These are phyloP conservation scores for Chlorociboria aeruginascens DNA, from an alignment of 495 filamentous ascomycete genomes.

Conservation along the genomic window DNA sequence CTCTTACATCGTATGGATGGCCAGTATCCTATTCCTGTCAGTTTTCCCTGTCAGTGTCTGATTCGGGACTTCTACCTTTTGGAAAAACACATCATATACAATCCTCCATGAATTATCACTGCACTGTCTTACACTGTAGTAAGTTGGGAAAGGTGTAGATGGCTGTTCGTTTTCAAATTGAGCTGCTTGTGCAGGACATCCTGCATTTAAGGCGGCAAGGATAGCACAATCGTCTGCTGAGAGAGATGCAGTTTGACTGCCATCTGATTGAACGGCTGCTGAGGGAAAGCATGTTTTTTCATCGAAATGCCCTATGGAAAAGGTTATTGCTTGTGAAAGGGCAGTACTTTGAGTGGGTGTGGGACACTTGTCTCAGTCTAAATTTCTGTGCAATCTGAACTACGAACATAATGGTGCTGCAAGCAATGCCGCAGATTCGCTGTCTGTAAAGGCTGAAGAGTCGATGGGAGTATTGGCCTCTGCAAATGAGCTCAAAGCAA, in stretches of 20 bases:
- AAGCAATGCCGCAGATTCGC: background rate
- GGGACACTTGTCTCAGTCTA: too few relatives aligned
- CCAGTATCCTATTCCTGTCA: background rate
- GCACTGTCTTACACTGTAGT: background rate
- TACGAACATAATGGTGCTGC: background rate
- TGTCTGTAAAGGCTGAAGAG: background rate
- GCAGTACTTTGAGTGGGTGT: too few relatives aligned
- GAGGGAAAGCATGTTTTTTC: background rate
- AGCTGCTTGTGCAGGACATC: background rate
- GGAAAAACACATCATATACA: constrained; percentile 2
- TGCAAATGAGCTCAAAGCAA: too few relatives aligned
- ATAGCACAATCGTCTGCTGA: background rate
- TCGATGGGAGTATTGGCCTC: background rate
- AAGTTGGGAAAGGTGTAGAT: background rate
- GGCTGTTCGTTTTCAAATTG: background rate
- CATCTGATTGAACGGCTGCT: background rate
- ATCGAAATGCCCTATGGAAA: background rate
- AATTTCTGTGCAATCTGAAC: too few relatives aligned
- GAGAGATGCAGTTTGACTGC: background rate
- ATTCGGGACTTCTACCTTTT: background rate
- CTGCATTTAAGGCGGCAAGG: background rate
- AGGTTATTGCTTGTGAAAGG: too few relatives aligned
- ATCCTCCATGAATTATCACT: background rate
- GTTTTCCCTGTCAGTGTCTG: background rate
- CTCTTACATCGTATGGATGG: background rate